phyloP scores from a whole-genome alignment of 2,329 filamentous ascomycete species.

The Ceratocystis ficicola region DNA sequence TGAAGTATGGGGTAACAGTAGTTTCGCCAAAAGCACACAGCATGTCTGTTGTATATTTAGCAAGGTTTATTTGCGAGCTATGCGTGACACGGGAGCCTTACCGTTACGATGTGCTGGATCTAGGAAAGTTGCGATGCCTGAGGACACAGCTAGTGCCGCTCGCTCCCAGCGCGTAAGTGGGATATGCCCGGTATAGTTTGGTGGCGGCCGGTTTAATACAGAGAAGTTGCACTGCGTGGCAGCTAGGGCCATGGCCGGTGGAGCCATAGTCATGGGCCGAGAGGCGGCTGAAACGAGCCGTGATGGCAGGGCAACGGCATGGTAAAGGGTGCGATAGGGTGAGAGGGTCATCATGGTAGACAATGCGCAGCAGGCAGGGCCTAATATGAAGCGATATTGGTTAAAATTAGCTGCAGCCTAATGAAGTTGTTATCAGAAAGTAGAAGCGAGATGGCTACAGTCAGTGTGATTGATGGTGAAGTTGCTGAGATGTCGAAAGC shows the following conservation, averaged over 20 bases:
- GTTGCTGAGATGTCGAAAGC: too few relatives aligned
- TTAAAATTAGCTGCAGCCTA: too few relatives aligned
- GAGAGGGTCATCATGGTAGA: neutral
- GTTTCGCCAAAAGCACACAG: conserved; percentile 91
- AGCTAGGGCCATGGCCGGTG: neutral
- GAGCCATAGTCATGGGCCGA: neutral
- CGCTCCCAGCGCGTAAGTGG: conserved; percentile 72
- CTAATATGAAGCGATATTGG: too few relatives aligned
- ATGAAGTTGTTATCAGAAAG: too few relatives aligned
- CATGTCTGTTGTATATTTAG: conserved; percentile 48
- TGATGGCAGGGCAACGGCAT: neutral
- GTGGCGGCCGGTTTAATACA: conserved; percentile 67
- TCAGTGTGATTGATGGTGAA: too few relatives aligned
- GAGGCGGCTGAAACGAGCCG: neutral
- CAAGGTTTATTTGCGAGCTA: too few relatives aligned
- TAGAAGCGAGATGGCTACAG: too few relatives aligned
- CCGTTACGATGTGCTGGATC: conserved; percentile 66
- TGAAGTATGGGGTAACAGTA: conserved; percentile 89
- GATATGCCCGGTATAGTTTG: conserved; percentile 86
- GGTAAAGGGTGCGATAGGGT: neutral
- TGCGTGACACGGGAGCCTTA: conserved; percentile 28
- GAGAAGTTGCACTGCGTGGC: conserved; percentile 46
- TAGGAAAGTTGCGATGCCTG: conserved; percentile 50
- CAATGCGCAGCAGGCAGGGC: neutral
- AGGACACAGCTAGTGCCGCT: conserved; percentile 54